Percentiles rank a stretch among this genome's conserved stretches.
phyloP scores from a whole-genome alignment of 164 flowering plant genomes.

The Cinnamomum micranthum region DNA sequence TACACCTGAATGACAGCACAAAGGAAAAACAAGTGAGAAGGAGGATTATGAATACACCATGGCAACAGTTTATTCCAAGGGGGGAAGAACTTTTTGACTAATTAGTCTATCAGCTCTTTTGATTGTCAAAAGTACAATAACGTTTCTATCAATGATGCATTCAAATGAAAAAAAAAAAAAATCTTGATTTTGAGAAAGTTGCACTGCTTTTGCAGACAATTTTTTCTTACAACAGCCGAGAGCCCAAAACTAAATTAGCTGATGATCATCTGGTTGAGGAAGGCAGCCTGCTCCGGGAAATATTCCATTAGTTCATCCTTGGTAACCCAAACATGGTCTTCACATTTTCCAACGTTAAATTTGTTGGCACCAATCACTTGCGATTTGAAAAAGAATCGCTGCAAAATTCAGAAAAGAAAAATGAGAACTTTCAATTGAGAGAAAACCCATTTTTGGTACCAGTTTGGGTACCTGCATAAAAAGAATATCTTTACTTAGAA shows the following conservation, averaged over 20 bases:
- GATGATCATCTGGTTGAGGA: conserved; percentile 80
- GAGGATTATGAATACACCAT: too few relatives aligned
- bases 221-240: not conserved
- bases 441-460: not conserved
- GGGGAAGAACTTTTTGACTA: too few relatives aligned
- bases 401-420: conserved; percentile 16
- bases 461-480: not conserved
- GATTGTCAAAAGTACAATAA: too few relatives aligned
- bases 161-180: too few relatives aligned
- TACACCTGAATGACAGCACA: too few relatives aligned
- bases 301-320: conserved; percentile 83
- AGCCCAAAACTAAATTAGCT: conserved; percentile 33
- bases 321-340: conserved; percentile 93
- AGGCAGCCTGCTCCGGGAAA: conserved; percentile 78
- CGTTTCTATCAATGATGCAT: too few relatives aligned
- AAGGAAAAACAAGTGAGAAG: too few relatives aligned
- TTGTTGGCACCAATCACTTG: conserved; percentile 80
- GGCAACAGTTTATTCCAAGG: too few relatives aligned
- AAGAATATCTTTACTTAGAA: too few relatives aligned
- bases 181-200: too few relatives aligned
- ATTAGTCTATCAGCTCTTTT: too few relatives aligned
- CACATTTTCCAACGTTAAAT: conserved; percentile 51
- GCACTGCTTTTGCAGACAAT: too few relatives aligned
- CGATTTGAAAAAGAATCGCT: conserved; percentile 94
- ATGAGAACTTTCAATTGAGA: not conserved